These are phyloP conservation scores for Mucor piriformis DNA, from an alignment of 371 early-diverging fungal species.

Conservation along the genomic window DNA sequence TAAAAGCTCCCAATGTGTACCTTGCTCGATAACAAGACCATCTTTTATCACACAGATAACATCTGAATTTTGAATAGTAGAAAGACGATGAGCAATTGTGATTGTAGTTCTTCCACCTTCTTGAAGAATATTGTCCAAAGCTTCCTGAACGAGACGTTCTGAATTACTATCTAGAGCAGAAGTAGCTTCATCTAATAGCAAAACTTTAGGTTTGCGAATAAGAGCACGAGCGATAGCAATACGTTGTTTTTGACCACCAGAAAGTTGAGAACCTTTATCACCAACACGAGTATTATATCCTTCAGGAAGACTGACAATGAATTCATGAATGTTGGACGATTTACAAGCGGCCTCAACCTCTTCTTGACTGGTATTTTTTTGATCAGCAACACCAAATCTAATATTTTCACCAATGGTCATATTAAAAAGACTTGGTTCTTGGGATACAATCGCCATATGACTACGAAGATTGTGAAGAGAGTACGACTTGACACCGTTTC, in stretches of 20 bases:
- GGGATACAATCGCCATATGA: slow-evolving; percentile 82
- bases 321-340: slow-evolving; percentile 81
- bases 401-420: slow-evolving; percentile 82
- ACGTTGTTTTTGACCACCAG: slow-evolving; percentile 78
- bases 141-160: slow-evolving; percentile 88
- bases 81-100: slow-evolving; percentile 73
- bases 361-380: slow-evolving; percentile 42
- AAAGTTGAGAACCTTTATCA: slow-evolving; percentile 71
- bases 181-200: slow-evolving; percentile 97
- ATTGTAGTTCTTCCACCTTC: slow-evolving; percentile 66
- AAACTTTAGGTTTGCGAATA: slow-evolving; percentile 84
- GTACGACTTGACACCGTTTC: slow-evolving; percentile 64
- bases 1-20: slow-evolving; percentile 77
- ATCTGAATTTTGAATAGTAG: slow-evolving; percentile 78
- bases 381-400: slow-evolving; percentile 59
- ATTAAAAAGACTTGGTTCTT: slow-evolving; percentile 90
- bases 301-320: slow-evolving; percentile 65
- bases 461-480: slow-evolving; percentile 64
- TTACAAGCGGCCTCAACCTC: slow-evolving; percentile 68
- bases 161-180: slow-evolving; percentile 88
- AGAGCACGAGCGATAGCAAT: slow-evolving; percentile 72
- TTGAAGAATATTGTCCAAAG: slow-evolving; percentile 73
- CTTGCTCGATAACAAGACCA: slow-evolving; percentile 79
- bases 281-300: slow-evolving; percentile 84
- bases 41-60: slow-evolving; percentile 72